Evolutionary conservation across 305 asterid genomes (phyloP).

Genomic region (Stenogyne calaminthoides): DNA sequence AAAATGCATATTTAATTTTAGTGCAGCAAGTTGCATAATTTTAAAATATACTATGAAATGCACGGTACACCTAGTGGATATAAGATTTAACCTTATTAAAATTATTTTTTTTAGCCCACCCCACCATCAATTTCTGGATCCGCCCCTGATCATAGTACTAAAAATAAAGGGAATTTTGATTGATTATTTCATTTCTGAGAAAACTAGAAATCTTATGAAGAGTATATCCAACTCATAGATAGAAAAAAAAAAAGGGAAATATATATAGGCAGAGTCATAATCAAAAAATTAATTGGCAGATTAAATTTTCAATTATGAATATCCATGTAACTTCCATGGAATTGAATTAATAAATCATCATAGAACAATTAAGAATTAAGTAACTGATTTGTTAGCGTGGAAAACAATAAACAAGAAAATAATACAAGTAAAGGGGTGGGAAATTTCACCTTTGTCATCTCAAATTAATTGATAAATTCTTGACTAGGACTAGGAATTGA

Average conservation of each 20-base stretch:
- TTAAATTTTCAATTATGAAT: background rate
- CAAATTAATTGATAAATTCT: slow-evolving; percentile 15
- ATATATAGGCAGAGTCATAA: background rate
- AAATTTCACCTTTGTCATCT: slow-evolving; percentile 38
- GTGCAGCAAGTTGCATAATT: no score
- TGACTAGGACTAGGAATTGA: slow-evolving; percentile 29
- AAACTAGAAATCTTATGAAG: background rate
- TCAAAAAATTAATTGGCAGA: background rate
- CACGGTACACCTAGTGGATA: no score
- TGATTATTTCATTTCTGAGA: background rate
- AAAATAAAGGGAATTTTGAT: background rate
- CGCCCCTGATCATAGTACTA: no score
- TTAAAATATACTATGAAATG: no score
- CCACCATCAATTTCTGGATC: no score
- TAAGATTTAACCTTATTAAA: no score
- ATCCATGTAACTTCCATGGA: slow-evolving; percentile 20
- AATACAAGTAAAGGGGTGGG: slow-evolving; percentile 2
- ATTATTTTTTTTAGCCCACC: no score
- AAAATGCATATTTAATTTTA: no score
- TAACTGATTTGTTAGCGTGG: no score
- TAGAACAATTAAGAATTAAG: background rate
- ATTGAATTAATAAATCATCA: background rate
- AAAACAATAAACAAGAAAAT: background rate
- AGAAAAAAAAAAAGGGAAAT: no score
- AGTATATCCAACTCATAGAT: no score